Evolutionary conservation across 305 asterid genomes (phyloP), one percentile per base, ranked within the genome.

Genomic region (Fraxinus nigra): DNA sequence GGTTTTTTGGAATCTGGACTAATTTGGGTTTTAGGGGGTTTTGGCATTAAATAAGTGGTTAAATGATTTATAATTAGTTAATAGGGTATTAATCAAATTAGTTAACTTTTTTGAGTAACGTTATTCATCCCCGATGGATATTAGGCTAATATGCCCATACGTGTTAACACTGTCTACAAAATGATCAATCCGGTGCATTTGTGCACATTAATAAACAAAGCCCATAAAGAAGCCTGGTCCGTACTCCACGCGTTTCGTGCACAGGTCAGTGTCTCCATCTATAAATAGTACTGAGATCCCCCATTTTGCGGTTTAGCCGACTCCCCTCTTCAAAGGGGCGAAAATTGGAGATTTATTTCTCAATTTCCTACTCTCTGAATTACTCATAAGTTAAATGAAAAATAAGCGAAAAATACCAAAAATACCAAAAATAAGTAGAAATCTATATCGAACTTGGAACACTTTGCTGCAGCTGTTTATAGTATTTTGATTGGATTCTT

Each of bases 251-350:
- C 28, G 69, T 18, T 59, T 20, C 4, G 3, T 7, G 28, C 51
- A 2, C 8, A 14, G 28, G 16, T 14, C 76, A 56, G 56, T 34
- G 13, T 69, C 32, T 67, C 80, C 80, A 18, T 51, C 86, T 83
- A 86, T 86, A 86, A 86, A 83, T 86, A 80, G 11, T 16, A 22
- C 22, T 13, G 61, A 34, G 35, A n/a, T 18, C 81, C 69, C 22
- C 0, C 0, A 0, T 4, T 0, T 0, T 0, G 0, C 0, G 9
- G 20, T 51, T 34, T 0, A 3, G n/a, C 3, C 10, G 79, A n/a
- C 73, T 75, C 59, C 32, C 73, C 73, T 61, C 75, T 79, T 78
- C 59, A 18, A 7, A 1, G 82, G 26, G 81, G 78, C 63, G 80
- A 78, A 46, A 16, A 56, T 59, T 1, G 28, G 28, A 18, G 28